Conservation (phyloP, 495 filamentous ascomycete species). For the Hyphodiscus hymeniophilus region DNA sequence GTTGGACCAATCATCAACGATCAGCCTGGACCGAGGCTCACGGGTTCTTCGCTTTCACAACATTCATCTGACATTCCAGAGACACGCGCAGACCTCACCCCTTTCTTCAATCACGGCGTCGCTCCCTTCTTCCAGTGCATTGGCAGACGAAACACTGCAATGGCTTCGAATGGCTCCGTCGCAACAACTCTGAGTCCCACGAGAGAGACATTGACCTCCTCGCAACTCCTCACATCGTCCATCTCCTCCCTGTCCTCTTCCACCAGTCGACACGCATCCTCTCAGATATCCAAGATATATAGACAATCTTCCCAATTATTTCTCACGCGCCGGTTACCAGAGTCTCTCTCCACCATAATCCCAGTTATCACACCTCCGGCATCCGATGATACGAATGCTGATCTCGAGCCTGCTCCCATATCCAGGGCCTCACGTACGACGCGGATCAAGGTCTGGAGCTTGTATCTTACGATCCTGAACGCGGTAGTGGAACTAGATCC, state of each 20-base stretch:
- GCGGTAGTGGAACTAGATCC: constrained; percentile 77
- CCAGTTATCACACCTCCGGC: constrained; percentile 57
- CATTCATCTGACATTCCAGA: too few species aligned
- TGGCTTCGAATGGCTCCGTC: constrained; percentile 33
- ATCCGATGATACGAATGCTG: constrained; percentile 29
- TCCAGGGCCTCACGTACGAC: constrained; percentile 63
- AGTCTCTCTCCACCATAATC: constrained; percentile 74
- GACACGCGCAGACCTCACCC: background rate
- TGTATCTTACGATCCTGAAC: constrained; percentile 90
- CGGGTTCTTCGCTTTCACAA: background rate
- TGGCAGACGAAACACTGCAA: constrained; percentile 13
- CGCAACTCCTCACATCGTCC: constrained; percentile 35
- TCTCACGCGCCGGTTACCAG: constrained; percentile 81
- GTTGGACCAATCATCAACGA: background rate
- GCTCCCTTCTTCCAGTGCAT: background rate
- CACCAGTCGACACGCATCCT: constrained; percentile 44
- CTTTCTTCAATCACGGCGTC: background rate
- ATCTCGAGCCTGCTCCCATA: constrained; percentile 51
- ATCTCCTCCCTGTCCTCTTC: constrained; percentile 41
- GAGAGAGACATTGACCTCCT: constrained; percentile 15
- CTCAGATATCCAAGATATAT: constrained; percentile 70
- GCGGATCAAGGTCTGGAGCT: constrained; percentile 91
- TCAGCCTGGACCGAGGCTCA: background rate
- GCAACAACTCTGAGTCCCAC: constrained; percentile 29
- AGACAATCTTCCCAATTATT: constrained; percentile 86